phyloP scores from a whole-genome alignment of 108 stramenopile genomes.

The Mediolabrus comicus region DNA sequence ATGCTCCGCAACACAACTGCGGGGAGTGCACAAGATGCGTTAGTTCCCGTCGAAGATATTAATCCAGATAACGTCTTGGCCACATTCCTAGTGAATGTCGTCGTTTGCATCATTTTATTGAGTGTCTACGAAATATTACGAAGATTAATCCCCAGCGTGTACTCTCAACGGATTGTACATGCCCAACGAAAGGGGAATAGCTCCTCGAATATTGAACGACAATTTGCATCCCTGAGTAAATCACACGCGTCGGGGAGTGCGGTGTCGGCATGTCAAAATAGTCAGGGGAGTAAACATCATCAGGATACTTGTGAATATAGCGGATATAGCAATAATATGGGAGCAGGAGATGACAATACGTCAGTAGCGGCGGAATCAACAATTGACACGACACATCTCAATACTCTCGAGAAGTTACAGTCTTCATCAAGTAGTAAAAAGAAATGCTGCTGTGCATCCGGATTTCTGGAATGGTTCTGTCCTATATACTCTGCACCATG shows the following conservation, averaged over 20 bases:
- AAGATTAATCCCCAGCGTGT: slow-evolving; percentile 70
- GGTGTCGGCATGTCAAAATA: neutral
- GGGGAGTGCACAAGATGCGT: neutral
- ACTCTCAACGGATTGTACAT: slow-evolving; percentile 39
- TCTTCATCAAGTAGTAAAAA: neutral
- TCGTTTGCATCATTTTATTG: slow-evolving; percentile 72
- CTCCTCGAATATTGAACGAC: neutral
- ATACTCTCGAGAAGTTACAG: neutral
- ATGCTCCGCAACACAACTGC: slow-evolving; percentile 23
- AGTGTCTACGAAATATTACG: slow-evolving; percentile 69
- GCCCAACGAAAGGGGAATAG: neutral
- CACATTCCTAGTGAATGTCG: slow-evolving; percentile 58
- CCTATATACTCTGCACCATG: slow-evolving; percentile 42
- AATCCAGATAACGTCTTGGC: slow-evolving; percentile 75
- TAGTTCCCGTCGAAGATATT: slow-evolving; percentile 54
- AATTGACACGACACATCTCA: neutral
- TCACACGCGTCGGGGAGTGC: neutral
- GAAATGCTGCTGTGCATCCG: neutral
- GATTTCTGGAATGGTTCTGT: slow-evolving; percentile 30
- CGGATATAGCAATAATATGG: too few relatives aligned
- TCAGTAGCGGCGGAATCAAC: neutral
- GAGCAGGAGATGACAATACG: neutral
- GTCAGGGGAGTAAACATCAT: too few relatives aligned
- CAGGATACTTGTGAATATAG: neutral
- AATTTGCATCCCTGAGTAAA: neutral